Percentiles rank a stretch among this genome's conserved stretches.
Evolutionary conservation across 805 yeast genomes (phyloP).

Genomic region (Kluyveromyces starmeri): DNA sequence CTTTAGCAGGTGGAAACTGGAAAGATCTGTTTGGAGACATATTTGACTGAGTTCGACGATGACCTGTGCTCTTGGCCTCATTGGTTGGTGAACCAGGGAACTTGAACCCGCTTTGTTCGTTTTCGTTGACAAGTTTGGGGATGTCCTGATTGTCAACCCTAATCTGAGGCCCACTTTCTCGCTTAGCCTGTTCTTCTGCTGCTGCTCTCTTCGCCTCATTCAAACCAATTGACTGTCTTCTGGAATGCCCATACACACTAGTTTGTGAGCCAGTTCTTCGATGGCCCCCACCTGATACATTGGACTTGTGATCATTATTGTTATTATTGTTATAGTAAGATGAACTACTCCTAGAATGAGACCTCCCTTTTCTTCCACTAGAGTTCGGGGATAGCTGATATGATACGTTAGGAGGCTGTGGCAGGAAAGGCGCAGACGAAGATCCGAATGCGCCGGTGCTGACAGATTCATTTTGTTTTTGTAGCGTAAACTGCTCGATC

Average conservation of each 20-base stretch:
- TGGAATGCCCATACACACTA: slow-evolving; percentile 57
- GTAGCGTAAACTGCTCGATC: slow-evolving; percentile 82
- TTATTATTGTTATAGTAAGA: slow-evolving; percentile 21
- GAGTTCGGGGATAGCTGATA: slow-evolving; percentile 12
- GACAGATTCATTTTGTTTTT: slow-evolving; percentile 75
- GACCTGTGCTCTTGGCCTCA: slow-evolving; percentile 10
- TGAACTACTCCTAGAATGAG: slow-evolving; percentile 31
- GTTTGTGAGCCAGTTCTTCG: slow-evolving; percentile 42
- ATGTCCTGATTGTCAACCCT: slow-evolving; percentile 14
- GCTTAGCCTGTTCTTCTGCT: slow-evolving; percentile 78
- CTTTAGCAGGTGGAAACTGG: slow-evolving; percentile 54
- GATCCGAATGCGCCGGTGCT: slow-evolving; percentile 38
- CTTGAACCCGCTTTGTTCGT: slow-evolving; percentile 19
- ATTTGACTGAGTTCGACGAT: slow-evolving; percentile 18
- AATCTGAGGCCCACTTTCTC: slow-evolving; percentile 29
- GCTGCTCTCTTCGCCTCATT: slow-evolving; percentile 95
- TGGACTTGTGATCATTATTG: slow-evolving; percentile 9
- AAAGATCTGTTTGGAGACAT: slow-evolving; percentile 41
- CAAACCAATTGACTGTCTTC: slow-evolving; percentile 88
- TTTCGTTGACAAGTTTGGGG: slow-evolving; percentile 7
- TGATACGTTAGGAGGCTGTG: slow-evolving; percentile 24
- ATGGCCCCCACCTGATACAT: slow-evolving; percentile 27
- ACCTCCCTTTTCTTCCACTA: slow-evolving; percentile 22
- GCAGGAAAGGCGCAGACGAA: slow-evolving; percentile 32
- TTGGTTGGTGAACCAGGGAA: slow-evolving; percentile 28